Evolutionary conservation across 1,139 yeast genomes (phyloP).

Genomic region (Pichia sp.): DNA sequence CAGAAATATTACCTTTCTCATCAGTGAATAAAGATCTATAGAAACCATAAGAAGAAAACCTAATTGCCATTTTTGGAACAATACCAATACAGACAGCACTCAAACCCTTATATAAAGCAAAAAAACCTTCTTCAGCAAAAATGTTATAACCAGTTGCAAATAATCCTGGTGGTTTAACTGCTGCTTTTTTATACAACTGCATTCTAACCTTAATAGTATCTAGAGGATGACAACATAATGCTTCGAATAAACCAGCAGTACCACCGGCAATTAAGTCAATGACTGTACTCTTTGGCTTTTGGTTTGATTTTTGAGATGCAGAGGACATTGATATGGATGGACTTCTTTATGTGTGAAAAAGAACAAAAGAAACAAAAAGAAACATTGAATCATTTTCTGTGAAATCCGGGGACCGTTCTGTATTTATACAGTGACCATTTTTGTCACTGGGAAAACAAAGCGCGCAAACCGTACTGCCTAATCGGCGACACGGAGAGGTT

Average conservation of each 20-base stretch:
- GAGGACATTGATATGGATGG: slow-evolving; percentile 12
- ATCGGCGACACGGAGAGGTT: not conserved
- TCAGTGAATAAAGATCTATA: slow-evolving; percentile 66
- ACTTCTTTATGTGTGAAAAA: no score
- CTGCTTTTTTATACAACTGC: slow-evolving; percentile 68
- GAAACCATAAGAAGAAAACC: slow-evolving; percentile 90
- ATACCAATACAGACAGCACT: slow-evolving; percentile 97
- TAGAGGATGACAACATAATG: slow-evolving; percentile 91
- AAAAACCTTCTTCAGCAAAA: slow-evolving; percentile 71
- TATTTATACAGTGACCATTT: not conserved
- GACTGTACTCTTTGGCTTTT: slow-evolving; percentile 39
- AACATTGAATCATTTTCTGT: not conserved
- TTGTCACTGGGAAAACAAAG: not conserved
- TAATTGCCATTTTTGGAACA: slow-evolving; percentile 96
- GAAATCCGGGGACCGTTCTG: not conserved
- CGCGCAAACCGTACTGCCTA: not conserved
- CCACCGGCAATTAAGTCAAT: slow-evolving; percentile 93
- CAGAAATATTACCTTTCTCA: slow-evolving; percentile 58
- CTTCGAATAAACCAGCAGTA: slow-evolving; percentile 94
- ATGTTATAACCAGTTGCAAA: slow-evolving; percentile 73
- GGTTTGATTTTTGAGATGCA: slow-evolving; percentile 26
- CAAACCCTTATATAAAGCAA: slow-evolving; percentile 88
- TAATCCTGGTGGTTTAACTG: slow-evolving; percentile 74
- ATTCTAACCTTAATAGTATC: slow-evolving; percentile 94
- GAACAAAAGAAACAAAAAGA: not conserved